A percentile compares a stretch with the other conserved stretches of the same genome.
These are phyloP conservation scores for Solanum bukasovii DNA, from an alignment of 257 asterid genomes.

Conservation along the genomic window DNA sequence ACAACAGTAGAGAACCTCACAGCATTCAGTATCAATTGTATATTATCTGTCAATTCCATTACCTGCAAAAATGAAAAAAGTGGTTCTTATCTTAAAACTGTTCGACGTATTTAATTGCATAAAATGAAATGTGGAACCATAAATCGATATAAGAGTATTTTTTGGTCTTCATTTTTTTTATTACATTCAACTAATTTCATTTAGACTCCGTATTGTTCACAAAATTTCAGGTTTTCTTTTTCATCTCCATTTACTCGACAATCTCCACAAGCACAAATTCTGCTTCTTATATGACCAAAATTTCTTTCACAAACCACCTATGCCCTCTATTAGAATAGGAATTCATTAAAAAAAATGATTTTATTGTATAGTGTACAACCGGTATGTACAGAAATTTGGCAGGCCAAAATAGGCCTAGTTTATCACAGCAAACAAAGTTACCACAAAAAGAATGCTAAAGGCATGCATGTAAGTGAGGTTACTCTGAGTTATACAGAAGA, in stretches of 20 bases:
- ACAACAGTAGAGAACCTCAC: constrained; percentile 42
- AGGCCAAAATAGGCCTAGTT: background rate
- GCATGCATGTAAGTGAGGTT: background rate
- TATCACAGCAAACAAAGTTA: background rate
- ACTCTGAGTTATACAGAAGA: background rate
- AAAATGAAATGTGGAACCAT: background rate
- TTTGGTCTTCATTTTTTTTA: background rate
- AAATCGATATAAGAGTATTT: background rate
- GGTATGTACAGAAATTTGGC: background rate
- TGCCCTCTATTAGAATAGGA: background rate
- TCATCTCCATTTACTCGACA: background rate
- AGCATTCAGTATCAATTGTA: constrained; percentile 44
- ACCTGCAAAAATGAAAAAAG: constrained; percentile 27
- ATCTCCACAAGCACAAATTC: background rate
- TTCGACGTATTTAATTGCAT: background rate
- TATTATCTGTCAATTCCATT: constrained; percentile 43
- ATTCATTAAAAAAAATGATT: background rate
- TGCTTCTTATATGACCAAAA: background rate
- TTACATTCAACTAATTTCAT: background rate
- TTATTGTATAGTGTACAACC: background rate
- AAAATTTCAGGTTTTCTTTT: background rate
- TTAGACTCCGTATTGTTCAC: background rate
- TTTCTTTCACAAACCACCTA: background rate
- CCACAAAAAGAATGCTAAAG: background rate
- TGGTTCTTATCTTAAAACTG: background rate